phyloP scores from a whole-genome alignment of 306 rosid genomes.

The Prunus padus region DNA sequence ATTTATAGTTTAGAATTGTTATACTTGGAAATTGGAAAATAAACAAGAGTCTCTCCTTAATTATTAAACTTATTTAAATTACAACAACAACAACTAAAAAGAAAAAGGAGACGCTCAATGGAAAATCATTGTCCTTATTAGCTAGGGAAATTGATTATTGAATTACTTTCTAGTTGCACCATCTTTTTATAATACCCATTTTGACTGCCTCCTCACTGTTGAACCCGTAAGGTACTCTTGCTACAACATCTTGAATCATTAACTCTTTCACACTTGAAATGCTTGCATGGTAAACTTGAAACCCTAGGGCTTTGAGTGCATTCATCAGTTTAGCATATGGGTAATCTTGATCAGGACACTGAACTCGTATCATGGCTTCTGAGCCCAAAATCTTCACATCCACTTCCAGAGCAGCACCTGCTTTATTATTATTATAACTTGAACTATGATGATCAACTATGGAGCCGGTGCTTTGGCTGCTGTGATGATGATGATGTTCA shows the following conservation, averaged over 20 bases:
- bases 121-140: background rate
- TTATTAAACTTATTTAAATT: no score
- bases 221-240: conserved; percentile 34
- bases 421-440: background rate
- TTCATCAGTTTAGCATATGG: conserved; percentile 48
- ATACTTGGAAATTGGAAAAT: no score
- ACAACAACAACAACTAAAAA: no score
- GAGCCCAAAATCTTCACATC: conserved; percentile 47
- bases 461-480: background rate
- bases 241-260: conserved; percentile 55
- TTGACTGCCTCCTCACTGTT: conserved; percentile 33
- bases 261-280: conserved; percentile 45
- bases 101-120: no score
- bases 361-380: conserved; percentile 52
- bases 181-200: conserved; percentile 32
- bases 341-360: conserved; percentile 33
- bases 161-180: conserved; percentile 4
- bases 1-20: no score
- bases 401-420: conserved; percentile 10
- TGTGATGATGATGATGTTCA: background rate
- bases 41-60: no score
- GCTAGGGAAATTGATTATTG: background rate
- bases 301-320: conserved; percentile 33
- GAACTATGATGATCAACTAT: background rate
- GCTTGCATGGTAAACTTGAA: conserved; percentile 44